Conservation (phyloP, 768 basidiomycete genomes). For the Fibroporia radiculosa region DNA sequence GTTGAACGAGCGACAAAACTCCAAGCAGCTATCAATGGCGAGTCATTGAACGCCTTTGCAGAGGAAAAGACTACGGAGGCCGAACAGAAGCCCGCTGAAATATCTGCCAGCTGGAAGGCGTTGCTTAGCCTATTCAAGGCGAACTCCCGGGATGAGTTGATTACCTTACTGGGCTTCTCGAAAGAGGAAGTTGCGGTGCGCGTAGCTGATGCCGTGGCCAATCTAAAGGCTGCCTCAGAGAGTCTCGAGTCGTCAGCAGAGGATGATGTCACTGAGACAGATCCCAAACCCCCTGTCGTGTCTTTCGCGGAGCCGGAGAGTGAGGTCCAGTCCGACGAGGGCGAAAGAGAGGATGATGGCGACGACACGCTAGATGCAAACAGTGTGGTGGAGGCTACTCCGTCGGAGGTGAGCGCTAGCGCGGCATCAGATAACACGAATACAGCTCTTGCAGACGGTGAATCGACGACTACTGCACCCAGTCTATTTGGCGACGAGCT, state of each 20-base stretch:
- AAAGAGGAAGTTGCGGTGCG: constrained; percentile 75
- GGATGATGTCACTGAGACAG: constrained; percentile 24
- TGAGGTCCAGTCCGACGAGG: constrained; percentile 23
- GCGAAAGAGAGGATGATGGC: constrained; percentile 36
- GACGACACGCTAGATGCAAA: constrained; percentile 23
- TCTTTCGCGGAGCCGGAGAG: constrained; percentile 78
- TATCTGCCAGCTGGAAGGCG: constrained; percentile 73
- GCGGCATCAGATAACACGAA: constrained; percentile 49
- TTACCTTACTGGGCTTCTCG: constrained; percentile 87
- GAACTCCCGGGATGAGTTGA: constrained; percentile 83
- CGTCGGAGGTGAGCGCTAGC: constrained; percentile 66
- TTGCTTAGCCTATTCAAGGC: constrained; percentile 83
- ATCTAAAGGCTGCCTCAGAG: constrained; percentile 44
- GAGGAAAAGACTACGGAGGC: constrained; percentile 37
- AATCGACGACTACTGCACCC: constrained; percentile 80
- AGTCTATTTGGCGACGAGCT: constrained; percentile 82
- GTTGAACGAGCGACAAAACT: constrained; percentile 68
- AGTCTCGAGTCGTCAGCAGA: constrained; percentile 21
- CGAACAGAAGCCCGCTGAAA: constrained; percentile 16
- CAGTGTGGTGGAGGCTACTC: constrained; percentile 46
- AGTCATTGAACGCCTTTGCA: constrained; percentile 60
- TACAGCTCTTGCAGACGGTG: constrained; percentile 54
- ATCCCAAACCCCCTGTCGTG: constrained; percentile 57
- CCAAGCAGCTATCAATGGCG: constrained; percentile 50
- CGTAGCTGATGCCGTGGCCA: constrained; percentile 77